Percentiles rank a stretch among this genome's conserved stretches.
Evolutionary conservation across 352 stramenopile genomes (phyloP).

Genomic region (Pythium dissotocum): DNA sequence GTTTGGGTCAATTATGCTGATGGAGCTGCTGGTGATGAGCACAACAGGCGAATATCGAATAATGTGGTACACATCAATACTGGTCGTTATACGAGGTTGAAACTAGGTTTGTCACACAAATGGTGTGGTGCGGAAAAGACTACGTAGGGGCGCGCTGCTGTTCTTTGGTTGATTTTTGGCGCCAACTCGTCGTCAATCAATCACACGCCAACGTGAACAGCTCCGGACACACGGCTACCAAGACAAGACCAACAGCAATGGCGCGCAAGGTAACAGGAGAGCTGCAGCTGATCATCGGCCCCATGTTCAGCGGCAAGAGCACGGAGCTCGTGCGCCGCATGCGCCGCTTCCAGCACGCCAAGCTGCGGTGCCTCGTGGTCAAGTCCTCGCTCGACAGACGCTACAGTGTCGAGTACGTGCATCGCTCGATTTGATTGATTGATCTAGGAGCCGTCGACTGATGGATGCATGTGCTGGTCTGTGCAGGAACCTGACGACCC

Average conservation of each 20-base stretch:
- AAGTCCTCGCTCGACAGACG: conserved; percentile 81
- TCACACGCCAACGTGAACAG: not conserved
- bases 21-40: not conserved
- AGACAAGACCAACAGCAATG: conserved; percentile 8
- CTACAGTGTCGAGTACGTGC: conserved; percentile 66
- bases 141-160: not conserved
- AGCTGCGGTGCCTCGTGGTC: conserved; percentile 77
- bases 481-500: conserved; percentile 69
- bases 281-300: conserved; percentile 83
- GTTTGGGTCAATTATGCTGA: not conserved
- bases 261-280: conserved; percentile 44
- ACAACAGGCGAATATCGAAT: not conserved
- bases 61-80: not conserved
- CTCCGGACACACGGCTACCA: not conserved
- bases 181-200: conserved; percentile 1
- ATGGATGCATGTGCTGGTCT: not conserved
- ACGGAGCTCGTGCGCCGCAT: conserved; percentile 86
- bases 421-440: not conserved
- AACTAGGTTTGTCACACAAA: not conserved
- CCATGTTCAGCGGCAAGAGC: conserved; percentile 90
- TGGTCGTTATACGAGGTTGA: not conserved
- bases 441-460: not conserved
- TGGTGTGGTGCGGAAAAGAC: conserved; percentile 1
- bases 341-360: conserved; percentile 76
- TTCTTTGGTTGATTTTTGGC: conserved; percentile 3